These are phyloP conservation scores for Suillus weaverae DNA, from an alignment of 768 basidiomycete species.

Conservation along the genomic window DNA sequence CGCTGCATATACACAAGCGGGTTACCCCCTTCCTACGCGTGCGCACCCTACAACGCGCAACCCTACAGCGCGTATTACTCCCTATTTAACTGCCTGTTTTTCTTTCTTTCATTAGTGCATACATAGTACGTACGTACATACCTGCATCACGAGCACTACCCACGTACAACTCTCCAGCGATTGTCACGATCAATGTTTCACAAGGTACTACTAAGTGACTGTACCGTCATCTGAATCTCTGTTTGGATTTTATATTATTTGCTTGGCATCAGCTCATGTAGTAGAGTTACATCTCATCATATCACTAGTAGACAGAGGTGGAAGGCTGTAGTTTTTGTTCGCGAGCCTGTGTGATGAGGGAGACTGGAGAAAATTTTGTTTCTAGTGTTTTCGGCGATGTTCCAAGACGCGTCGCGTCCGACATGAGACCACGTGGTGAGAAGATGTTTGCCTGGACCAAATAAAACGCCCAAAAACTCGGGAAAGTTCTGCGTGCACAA, in stretches of 20 bases:
- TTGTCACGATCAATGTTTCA: conserved; percentile 1
- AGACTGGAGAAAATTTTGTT: neutral
- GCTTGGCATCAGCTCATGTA: conserved; percentile 17
- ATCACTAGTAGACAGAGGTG: neutral
- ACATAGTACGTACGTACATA: conserved; percentile 16
- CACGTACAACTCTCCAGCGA: neutral
- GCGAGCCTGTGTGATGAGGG: neutral
- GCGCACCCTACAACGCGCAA: neutral
- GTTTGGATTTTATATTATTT: neutral
- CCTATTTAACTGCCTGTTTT: neutral
- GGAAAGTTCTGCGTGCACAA: conserved; percentile 10
- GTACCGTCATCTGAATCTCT: neutral
- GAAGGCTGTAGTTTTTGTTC: neutral
- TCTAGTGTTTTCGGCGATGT: neutral
- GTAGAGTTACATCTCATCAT: neutral
- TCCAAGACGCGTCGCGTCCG: conserved; percentile 5
- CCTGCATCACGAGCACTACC: conserved; percentile 20
- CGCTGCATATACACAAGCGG: neutral
- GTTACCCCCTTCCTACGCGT: neutral
- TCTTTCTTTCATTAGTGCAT: conserved; percentile 17
- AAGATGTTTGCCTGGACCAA: conserved; percentile 30
- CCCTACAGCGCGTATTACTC: neutral
- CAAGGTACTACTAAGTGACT: too few relatives aligned
- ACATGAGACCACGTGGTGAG: conserved; percentile 24
- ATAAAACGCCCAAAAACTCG: conserved; percentile 25